Evolutionary conservation across 257 asterid genomes (phyloP).

Genomic region (Gentiana straminea): DNA sequence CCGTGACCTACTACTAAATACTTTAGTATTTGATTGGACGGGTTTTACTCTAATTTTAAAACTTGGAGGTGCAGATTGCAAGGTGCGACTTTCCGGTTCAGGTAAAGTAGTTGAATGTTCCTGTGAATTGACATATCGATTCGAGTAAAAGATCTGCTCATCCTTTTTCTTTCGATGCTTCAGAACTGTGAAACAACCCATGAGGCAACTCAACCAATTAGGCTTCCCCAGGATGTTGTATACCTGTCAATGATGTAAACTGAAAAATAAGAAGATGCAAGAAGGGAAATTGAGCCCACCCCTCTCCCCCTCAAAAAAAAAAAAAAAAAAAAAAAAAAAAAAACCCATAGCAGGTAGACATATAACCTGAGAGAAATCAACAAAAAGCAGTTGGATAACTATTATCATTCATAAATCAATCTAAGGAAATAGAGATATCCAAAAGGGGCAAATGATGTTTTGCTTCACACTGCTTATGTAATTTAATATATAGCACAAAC

Average conservation of each 20-base stretch:
- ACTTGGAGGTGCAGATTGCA: conserved; percentile 95
- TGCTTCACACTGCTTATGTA: background rate
- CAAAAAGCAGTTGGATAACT: no score
- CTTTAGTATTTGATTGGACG: conserved; percentile 22
- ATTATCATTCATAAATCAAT: background rate
- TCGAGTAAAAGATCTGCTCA: conserved; percentile 30
- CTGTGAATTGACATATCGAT: conserved; percentile 44
- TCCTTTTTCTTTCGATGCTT: conserved; percentile 63
- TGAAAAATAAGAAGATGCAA: background rate
- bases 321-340: background rate
- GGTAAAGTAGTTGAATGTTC: conserved; percentile 60
- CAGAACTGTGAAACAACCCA: conserved; percentile 81
- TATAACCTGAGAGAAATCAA: no score
- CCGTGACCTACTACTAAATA: conserved; percentile 37
- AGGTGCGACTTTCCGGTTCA: conserved; percentile 57
- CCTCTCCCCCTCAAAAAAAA: background rate
- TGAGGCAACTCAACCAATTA: conserved; percentile 18
- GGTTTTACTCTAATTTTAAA: conserved; percentile 61
- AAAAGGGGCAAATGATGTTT: no score
- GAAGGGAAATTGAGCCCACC: background rate
- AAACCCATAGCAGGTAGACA: no score
- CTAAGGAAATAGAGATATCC: background rate
- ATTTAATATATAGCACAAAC: background rate
- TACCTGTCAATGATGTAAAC: conserved; percentile 16
- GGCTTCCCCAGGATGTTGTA: conserved; percentile 13